Conservation (phyloP, 768 basidiomycete genomes). For the Lactarius indigo region DNA sequence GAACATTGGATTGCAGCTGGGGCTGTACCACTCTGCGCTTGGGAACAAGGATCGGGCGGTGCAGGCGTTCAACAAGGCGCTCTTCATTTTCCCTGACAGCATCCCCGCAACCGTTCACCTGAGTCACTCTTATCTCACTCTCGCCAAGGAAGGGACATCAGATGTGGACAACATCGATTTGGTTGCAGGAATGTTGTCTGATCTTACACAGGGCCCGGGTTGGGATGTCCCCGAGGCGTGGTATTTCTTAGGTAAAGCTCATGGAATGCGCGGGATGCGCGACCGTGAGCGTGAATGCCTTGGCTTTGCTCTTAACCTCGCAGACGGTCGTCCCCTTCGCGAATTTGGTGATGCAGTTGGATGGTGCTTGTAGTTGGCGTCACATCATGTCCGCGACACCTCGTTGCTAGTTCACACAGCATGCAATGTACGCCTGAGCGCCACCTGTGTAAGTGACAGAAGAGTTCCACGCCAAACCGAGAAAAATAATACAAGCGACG, state of each 20-base stretch:
- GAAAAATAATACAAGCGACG: not conserved
- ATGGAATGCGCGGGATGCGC: constrained; percentile 67
- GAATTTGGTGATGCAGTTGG: constrained; percentile 62
- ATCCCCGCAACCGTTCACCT: constrained; percentile 77
- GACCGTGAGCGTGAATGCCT: constrained; percentile 75
- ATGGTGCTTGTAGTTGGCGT: constrained; percentile 50
- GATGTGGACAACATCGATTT: constrained; percentile 61
- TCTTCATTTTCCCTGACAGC: constrained; percentile 82
- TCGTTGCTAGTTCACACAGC: not conserved
- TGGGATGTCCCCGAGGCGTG: constrained; percentile 96
- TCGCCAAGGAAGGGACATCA: constrained; percentile 30
- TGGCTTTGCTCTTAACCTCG: constrained; percentile 58
- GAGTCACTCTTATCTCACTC: constrained; percentile 63
- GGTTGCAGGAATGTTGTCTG: constrained; percentile 74
- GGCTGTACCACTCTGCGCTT: constrained; percentile 64
- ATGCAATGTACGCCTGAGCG: constrained; percentile 5
- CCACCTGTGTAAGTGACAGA: not conserved
- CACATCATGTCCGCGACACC: not conserved
- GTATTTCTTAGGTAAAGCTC: constrained; percentile 85
- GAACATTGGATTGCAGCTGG: constrained; percentile 47
- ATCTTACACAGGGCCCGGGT: constrained; percentile 71
- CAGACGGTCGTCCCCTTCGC: constrained; percentile 60
- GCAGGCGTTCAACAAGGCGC: constrained; percentile 78
- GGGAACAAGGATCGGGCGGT: constrained; percentile 59
- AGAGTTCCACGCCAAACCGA: not conserved